Conservation (phyloP, 352 stramenopile genomes). For the Phytopythium delawarense region DNA sequence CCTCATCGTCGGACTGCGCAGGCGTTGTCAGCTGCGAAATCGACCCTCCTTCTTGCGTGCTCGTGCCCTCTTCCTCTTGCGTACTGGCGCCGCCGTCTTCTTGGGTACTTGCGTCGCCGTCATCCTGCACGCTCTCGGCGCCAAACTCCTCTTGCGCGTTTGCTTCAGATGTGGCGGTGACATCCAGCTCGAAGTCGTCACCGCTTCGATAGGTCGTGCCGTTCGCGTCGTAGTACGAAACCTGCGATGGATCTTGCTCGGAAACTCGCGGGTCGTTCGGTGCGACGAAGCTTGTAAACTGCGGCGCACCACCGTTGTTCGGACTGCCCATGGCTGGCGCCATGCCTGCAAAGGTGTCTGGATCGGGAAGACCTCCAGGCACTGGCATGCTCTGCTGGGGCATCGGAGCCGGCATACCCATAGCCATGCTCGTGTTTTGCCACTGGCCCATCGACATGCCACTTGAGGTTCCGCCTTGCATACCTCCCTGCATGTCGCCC, state of each 20-base stretch:
- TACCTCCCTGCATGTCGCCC: too few relatives aligned
- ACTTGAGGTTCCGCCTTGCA: not conserved
- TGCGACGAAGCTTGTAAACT: constrained; percentile 44
- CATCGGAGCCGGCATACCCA: not conserved
- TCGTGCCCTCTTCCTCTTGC: not conserved
- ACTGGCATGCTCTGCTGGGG: not conserved
- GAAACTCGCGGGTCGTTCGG: constrained; percentile 50
- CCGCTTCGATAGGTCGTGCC: constrained; percentile 56
- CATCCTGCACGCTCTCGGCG: not conserved
- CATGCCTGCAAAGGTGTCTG: not conserved
- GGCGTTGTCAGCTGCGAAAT: constrained; percentile 71
- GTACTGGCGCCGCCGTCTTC: not conserved
- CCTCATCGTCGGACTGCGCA: constrained; percentile 59
- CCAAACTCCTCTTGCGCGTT: constrained; percentile 3
- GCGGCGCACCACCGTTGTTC: not conserved
- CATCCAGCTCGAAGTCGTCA: constrained; percentile 45
- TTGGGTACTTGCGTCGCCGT: not conserved
- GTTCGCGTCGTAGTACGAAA: constrained; percentile 67
- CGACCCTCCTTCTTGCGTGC: constrained; percentile 28
- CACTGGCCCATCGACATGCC: not conserved
- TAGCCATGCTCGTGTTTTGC: constrained; percentile 4
- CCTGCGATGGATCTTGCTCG: constrained; percentile 31
- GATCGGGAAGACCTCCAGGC: not conserved
- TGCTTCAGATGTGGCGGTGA: constrained; percentile 2
- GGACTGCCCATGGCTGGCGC: not conserved